A percentile compares a stretch with the other conserved stretches of the same genome.
Conservation (phyloP, 2,329 filamentous ascomycete species). For the Trichoderma atroviride region DNA sequence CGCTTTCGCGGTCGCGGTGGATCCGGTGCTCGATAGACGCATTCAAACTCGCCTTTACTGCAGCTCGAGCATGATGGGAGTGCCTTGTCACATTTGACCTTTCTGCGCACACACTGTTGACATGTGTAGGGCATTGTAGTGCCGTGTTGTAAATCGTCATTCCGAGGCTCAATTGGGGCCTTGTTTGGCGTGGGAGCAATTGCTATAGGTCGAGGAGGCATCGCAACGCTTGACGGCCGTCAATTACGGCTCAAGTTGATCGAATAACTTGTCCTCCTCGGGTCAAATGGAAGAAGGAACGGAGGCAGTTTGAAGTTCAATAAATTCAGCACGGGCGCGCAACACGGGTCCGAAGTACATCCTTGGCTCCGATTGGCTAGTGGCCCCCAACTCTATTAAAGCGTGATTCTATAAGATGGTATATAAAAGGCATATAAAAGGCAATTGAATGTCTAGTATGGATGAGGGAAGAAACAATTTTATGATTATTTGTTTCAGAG, state of each 20-base stretch:
- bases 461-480: neutral
- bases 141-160: neutral
- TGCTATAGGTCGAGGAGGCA: neutral
- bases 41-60: neutral
- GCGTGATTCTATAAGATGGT: neutral
- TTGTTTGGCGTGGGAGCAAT: neutral
- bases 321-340: neutral
- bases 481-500: neutral
- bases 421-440: neutral
- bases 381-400: neutral
- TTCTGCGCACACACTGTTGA: neutral
- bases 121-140: neutral
- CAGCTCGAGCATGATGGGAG: neutral
- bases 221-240: neutral
- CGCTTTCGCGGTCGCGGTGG: neutral
- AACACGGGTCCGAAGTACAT: neutral
- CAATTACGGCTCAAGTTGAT: neutral
- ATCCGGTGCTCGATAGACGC: neutral
- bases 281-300: neutral
- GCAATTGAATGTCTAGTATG: neutral
- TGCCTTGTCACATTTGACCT: neutral
- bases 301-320: neutral
- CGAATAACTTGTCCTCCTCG: neutral
- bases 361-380: neutral
- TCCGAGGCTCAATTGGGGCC: neutral